Evolutionary conservation across 306 rosid genomes (phyloP), one percentile per base, ranked within the genome.

Genomic region (Senna siamea): DNA sequence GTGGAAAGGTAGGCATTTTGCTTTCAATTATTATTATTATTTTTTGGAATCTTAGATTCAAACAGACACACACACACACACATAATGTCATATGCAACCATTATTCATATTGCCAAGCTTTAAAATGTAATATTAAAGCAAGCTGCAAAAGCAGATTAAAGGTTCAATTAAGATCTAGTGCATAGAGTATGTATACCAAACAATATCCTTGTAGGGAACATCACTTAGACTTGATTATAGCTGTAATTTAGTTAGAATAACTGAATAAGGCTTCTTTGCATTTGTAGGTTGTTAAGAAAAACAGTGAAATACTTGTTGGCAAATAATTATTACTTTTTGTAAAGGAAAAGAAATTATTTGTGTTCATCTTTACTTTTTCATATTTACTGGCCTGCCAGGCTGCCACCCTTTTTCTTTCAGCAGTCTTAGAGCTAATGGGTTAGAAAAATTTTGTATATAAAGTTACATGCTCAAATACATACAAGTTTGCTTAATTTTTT

Each of bases 1-100:
- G 99, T 75, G 96, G 97, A 86, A 95, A 95, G 97, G 98, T 95
- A 87, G 48, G 65, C 13, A 30, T 20, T 72, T 47, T 76, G 15
- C 35, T 72, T 60, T 60, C 12, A 14, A 26, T 28, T 26, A 26
- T 26, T 26, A 26, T 26, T 26, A 26, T 26, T 26, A 26, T 26
- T 26, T 58, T 58, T 57, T 15, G 6, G 9, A 60, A 32, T 60
- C 4, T 20, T 61, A 10, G 10, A 80, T 12, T 62, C 40, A 1
- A 13, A 10, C 61, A 18, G 19, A 34, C 56, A 62, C 48, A 52
- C 12, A 28, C 1, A 40, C 48, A 52, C 12, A 28, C 1, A 40
- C 6, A 12, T 0, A 5, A 13, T 55, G 10, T 66, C 67, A 7
- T 57, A 9, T 50, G 0, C 8, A 37, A 7, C 6, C 19, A 8